phyloP scores from a whole-genome alignment of 306 rosid species.

The Trifolium dubium region DNA sequence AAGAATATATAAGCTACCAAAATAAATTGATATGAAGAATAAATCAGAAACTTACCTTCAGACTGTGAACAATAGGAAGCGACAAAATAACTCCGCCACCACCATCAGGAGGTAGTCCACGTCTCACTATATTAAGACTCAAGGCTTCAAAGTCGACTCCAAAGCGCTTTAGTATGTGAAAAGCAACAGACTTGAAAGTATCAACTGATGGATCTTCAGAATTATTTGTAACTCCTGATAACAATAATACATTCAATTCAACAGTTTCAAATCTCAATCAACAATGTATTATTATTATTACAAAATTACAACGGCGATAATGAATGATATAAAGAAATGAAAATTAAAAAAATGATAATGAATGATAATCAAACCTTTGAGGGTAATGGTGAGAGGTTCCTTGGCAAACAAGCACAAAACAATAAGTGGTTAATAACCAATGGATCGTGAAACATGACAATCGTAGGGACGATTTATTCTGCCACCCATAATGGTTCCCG shows the following conservation, averaged over 20 bases:
- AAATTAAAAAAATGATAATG: not conserved
- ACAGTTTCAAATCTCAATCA: not conserved
- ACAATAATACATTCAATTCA: not conserved
- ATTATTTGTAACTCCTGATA: constrained; percentile 87
- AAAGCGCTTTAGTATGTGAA: constrained; percentile 75
- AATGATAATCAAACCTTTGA: constrained; percentile 72
- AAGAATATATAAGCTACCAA: constrained; percentile 36
- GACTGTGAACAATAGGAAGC: constrained; percentile 68
- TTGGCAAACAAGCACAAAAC: constrained; percentile 77
- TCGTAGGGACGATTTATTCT: constrained; percentile 56
- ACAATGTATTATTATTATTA: not conserved
- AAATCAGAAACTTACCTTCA: constrained; percentile 52
- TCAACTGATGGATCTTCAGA: constrained; percentile 85
- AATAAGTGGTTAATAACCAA: constrained; percentile 80
- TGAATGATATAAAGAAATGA: not conserved
- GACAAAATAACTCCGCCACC: constrained; percentile 86
- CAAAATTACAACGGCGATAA: not conserved
- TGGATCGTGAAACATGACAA: constrained; percentile 73
- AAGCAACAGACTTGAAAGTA: constrained; percentile 67
- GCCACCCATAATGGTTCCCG: constrained; percentile 85
- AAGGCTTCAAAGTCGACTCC: constrained; percentile 80
- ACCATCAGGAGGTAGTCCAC: constrained; percentile 84
- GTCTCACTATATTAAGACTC: constrained; percentile 71
- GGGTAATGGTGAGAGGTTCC: constrained; percentile 74
- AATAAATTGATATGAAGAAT: not conserved